Evolutionary conservation across 2,329 filamentous ascomycete genomes (phyloP).

Genomic region (Nannizziopsis barbatae): DNA sequence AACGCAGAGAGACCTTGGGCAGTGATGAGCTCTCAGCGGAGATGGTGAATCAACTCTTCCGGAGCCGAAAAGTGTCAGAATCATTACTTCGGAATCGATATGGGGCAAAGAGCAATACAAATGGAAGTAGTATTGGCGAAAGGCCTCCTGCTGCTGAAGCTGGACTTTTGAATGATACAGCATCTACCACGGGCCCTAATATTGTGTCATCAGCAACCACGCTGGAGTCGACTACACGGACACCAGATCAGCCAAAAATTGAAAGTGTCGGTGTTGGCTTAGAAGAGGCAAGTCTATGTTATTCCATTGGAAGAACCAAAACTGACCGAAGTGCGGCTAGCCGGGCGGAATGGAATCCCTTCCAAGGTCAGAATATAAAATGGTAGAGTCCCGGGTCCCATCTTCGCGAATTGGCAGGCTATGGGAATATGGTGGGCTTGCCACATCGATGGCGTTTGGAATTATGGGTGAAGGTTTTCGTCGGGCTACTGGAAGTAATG

Average conservation of each 20-base stretch:
- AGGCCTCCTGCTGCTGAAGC: background rate
- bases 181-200: too few species aligned
- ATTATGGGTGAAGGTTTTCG: conserved; percentile 77
- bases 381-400: conserved; percentile 82
- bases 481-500: conserved; percentile 59
- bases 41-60: conserved; percentile 51
- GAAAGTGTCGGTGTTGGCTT: too few species aligned
- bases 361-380: conserved; percentile 43
- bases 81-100: conserved; percentile 36
- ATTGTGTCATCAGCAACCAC: too few species aligned
- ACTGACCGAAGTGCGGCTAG: conserved; percentile 18
- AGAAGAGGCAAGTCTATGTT: too few species aligned
- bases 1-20: conserved; percentile 19
- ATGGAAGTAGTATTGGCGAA: background rate
- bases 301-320: background rate
- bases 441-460: conserved; percentile 89
- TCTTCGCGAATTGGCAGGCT: conserved; percentile 75
- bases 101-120: conserved; percentile 12
- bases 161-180: background rate
- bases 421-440: conserved; percentile 90
- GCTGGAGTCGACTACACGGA: too few species aligned
- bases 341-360: conserved; percentile 18
- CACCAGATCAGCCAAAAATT: too few species aligned
- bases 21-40: conserved; percentile 45
- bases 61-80: conserved; percentile 47